phyloP scores from a whole-genome alignment of 2,329 filamentous ascomycete genomes.

The Cyphellophora attinorum region DNA sequence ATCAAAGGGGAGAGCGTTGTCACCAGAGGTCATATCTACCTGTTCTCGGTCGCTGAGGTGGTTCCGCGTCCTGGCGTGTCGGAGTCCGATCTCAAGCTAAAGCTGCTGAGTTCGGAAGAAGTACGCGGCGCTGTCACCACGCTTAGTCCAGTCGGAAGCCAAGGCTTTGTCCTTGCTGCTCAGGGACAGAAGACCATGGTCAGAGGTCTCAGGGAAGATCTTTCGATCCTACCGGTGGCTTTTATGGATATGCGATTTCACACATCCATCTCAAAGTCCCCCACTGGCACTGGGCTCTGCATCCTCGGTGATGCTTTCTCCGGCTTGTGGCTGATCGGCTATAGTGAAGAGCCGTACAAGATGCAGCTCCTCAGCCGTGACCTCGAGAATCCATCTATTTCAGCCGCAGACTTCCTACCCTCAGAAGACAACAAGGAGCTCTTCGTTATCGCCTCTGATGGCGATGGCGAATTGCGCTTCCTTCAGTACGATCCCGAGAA shows the following conservation, averaged over 20 bases:
- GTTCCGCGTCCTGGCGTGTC: constrained; percentile 79
- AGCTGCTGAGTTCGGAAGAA: constrained; percentile 79
- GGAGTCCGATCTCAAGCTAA: constrained; percentile 77
- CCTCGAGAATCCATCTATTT: constrained; percentile 63
- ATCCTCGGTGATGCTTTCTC: constrained; percentile 85
- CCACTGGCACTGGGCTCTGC: constrained; percentile 74
- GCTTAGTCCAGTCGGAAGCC: constrained; percentile 71
- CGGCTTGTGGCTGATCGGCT: constrained; percentile 92
- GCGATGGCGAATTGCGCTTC: constrained; percentile 76
- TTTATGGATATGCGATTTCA: constrained; percentile 98
- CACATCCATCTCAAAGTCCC: constrained; percentile 72
- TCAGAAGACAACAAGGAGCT: constrained; percentile 61
- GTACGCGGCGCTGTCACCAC: constrained; percentile 88
- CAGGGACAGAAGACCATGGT: constrained; percentile 98
- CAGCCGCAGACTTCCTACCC: constrained; percentile 80
- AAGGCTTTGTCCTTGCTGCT: constrained; percentile 78
- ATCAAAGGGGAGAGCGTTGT: constrained; percentile 85
- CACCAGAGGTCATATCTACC: constrained; percentile 73
- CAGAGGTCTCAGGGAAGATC: constrained; percentile 88
- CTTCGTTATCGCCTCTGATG: constrained; percentile 73
- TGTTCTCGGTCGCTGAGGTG: constrained; percentile 85
- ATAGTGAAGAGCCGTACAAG: constrained; percentile 92
- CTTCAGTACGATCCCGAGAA: constrained; percentile 94
- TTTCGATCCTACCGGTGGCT: constrained; percentile 80
- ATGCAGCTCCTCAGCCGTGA: constrained; percentile 90